Conservation (phyloP, 2,329 filamentous ascomycete species). For the Phaeosphaeria sp. region DNA sequence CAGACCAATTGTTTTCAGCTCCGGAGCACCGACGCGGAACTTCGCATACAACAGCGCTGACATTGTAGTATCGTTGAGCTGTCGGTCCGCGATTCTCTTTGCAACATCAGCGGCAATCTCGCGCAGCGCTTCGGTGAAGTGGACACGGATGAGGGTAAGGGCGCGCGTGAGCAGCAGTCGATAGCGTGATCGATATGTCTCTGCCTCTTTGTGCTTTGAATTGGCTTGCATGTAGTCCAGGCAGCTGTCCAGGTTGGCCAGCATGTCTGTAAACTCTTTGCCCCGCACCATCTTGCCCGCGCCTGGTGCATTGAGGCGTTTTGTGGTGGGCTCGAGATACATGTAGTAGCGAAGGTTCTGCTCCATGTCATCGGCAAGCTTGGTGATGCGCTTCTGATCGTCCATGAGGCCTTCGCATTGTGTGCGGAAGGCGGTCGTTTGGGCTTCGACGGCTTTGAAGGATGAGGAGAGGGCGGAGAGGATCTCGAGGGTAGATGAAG, state of each 20-base stretch:
- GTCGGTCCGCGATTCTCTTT: constrained; percentile 69
- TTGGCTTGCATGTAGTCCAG: constrained; percentile 91
- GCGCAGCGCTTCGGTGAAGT: constrained; percentile 68
- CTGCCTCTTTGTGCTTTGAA: constrained; percentile 83
- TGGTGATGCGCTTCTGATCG: constrained; percentile 80
- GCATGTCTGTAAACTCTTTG: constrained; percentile 84
- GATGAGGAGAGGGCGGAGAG: constrained; percentile 82
- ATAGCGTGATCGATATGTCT: constrained; percentile 87
- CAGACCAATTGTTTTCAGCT: constrained; percentile 69
- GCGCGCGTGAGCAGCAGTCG: constrained; percentile 76
- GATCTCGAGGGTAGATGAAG: constrained; percentile 75
- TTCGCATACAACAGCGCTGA: constrained; percentile 75
- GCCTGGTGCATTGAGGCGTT: constrained; percentile 88
- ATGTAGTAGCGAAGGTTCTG: constrained; percentile 94
- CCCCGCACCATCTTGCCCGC: constrained; percentile 85
- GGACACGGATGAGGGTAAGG: constrained; percentile 69
- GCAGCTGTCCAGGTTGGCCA: constrained; percentile 86
- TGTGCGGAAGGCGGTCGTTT: constrained; percentile 90
- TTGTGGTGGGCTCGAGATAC: constrained; percentile 88
- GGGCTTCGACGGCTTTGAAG: constrained; percentile 84
- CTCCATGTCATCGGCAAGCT: constrained; percentile 81
- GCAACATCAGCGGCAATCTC: constrained; percentile 68
- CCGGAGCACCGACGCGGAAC: constrained; percentile 70
- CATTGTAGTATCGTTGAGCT: constrained; percentile 74
- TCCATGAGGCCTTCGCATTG: constrained; percentile 87